Percentiles rank a stretch among this genome's conserved stretches.
Evolutionary conservation across 106 monocot genomes (phyloP).

Genomic region (Dioscorea alata): DNA sequence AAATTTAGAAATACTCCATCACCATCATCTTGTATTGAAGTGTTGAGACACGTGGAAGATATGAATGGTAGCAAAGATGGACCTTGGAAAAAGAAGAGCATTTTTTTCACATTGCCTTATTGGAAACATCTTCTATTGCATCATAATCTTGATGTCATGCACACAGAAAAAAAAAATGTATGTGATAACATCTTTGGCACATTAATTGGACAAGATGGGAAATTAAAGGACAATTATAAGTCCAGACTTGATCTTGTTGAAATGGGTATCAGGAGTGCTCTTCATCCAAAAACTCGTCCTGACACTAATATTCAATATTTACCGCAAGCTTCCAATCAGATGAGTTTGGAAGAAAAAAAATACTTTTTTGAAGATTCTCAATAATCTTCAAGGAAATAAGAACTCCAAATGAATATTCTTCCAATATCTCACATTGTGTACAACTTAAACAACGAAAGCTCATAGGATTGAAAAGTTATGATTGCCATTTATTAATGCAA

Average conservation of each 20-base stretch:
- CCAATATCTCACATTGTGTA: constrained; percentile 5
- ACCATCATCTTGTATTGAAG: not conserved
- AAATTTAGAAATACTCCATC: not conserved
- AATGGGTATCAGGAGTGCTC: not conserved
- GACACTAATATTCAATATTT: not conserved
- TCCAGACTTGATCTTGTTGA: not conserved
- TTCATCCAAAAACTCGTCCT: not conserved
- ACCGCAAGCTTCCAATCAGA: not conserved
- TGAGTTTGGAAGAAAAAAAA: not conserved
- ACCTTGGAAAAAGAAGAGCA: constrained; percentile 1
- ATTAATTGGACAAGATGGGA: not conserved
- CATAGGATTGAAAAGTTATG: constrained; percentile 8
- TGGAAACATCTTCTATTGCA: not conserved
- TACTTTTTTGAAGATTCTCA: constrained; percentile 1
- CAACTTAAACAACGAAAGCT: not conserved
- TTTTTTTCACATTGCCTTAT: not conserved
- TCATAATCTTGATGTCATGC: no score
- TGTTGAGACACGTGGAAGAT: not conserved
- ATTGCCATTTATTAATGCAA: constrained; percentile 10
- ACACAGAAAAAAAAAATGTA: not conserved
- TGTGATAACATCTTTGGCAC: not conserved
- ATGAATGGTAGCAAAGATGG: not conserved
- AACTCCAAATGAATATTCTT: constrained; percentile 9
- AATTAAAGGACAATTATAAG: not conserved
- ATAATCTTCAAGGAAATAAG: not conserved